Evolutionary conservation across 257 asterid species (phyloP).

Genomic region (Ballota nigra): DNA sequence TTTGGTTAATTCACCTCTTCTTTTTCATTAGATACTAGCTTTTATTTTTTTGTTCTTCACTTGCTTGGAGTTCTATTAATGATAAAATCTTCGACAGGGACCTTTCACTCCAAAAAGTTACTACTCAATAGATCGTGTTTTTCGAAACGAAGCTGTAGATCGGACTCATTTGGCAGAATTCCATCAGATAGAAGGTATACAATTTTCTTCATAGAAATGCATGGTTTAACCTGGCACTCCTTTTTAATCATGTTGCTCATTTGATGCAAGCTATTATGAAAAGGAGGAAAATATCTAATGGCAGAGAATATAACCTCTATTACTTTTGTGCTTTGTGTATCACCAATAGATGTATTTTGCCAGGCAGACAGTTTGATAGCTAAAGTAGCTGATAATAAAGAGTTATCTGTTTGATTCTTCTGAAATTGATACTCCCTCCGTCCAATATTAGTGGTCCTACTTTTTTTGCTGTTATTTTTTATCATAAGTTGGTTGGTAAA

Average conservation of each 20-base stretch:
- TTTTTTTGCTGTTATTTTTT: too few species aligned
- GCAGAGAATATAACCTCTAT: too few species aligned
- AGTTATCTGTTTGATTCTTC: background rate
- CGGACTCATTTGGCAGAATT: slow-evolving; percentile 98
- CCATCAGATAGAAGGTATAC: slow-evolving; percentile 96
- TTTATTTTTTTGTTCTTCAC: background rate
- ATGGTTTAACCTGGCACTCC: background rate
- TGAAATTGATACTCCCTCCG: too few species aligned
- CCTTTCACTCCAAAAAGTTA: slow-evolving; percentile 82
- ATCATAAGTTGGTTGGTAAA: too few species aligned
- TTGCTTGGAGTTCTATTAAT: slow-evolving; percentile 15
- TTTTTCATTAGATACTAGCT: background rate
- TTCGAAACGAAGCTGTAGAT: slow-evolving; percentile 98
- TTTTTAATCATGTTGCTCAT: background rate
- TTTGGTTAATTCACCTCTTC: background rate
- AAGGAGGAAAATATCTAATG: too few species aligned
- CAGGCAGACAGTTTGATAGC: too few species aligned
- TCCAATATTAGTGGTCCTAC: too few species aligned
- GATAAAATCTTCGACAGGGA: slow-evolving; percentile 40
- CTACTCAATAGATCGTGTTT: slow-evolving; percentile 95
- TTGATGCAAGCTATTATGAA: background rate
- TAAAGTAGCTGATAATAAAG: background rate
- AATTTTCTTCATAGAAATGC: background rate
- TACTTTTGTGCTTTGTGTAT: too few species aligned
- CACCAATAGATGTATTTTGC: too few species aligned